phyloP scores from a whole-genome alignment of 2,329 filamentous ascomycete genomes.

The Alternaria brassicicola region DNA sequence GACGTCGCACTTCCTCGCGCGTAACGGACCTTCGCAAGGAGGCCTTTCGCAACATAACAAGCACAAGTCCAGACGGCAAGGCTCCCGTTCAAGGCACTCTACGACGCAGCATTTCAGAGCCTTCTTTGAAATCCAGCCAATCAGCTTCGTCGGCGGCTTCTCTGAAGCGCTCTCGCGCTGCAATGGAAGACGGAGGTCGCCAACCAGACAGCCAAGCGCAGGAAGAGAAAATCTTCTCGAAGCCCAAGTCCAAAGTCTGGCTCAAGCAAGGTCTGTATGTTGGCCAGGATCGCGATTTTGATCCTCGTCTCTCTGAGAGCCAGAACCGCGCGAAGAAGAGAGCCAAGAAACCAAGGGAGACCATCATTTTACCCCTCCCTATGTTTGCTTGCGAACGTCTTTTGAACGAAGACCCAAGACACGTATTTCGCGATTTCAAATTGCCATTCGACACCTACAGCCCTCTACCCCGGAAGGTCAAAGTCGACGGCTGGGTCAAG shows the following conservation, averaged over 20 bases:
- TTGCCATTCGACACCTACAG: slow-evolving; percentile 90
- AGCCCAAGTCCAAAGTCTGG: slow-evolving; percentile 71
- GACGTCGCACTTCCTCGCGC: slow-evolving; percentile 42
- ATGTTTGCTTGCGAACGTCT: slow-evolving; percentile 78
- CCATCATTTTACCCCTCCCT: slow-evolving; percentile 71
- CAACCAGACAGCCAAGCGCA: slow-evolving; percentile 18
- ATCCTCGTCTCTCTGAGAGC: slow-evolving; percentile 55
- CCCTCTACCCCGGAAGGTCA: slow-evolving; percentile 83
- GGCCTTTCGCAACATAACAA: slow-evolving; percentile 39
- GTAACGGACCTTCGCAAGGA: slow-evolving; percentile 44
- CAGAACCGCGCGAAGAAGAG: slow-evolving; percentile 49
- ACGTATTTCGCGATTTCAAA: slow-evolving; percentile 74
- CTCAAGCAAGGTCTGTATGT: slow-evolving; percentile 83
- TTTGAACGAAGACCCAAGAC: slow-evolving; percentile 63
- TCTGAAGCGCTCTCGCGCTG: slow-evolving; percentile 33
- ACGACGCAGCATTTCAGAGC: slow-evolving; percentile 36
- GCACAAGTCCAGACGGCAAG: slow-evolving; percentile 48
- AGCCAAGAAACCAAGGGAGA: slow-evolving; percentile 51
- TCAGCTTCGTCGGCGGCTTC: slow-evolving; percentile 18
- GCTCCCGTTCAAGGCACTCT: slow-evolving; percentile 39
- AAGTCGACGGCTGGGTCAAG: slow-evolving; percentile 91
- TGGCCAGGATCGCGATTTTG: slow-evolving; percentile 67
- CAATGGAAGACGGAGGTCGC: slow-evolving; percentile 24
- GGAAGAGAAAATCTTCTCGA: slow-evolving; percentile 29
- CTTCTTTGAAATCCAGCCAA: slow-evolving; percentile 26